phyloP scores from a whole-genome alignment of 192 early-diverging fungal species.

The Chytriomyces sp. region DNA sequence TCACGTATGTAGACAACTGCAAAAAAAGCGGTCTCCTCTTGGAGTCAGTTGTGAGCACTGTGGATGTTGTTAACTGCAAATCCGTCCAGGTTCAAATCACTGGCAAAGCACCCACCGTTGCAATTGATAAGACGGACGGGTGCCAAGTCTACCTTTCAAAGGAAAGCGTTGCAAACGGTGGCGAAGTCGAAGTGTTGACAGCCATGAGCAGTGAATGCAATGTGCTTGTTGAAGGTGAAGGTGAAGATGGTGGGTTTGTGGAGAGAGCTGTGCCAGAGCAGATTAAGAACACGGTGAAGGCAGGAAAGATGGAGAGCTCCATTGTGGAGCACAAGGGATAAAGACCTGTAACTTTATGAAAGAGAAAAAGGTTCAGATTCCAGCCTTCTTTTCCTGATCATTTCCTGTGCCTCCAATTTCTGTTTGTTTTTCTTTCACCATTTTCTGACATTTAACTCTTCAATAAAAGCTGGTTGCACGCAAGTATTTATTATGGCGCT shows the following conservation, averaged over 20 bases:
- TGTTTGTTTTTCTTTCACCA: neutral
- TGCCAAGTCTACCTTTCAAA: slow-evolving; percentile 87
- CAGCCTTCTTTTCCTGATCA: too few relatives aligned
- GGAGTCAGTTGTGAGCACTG: slow-evolving; percentile 80
- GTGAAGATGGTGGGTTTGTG: slow-evolving; percentile 70
- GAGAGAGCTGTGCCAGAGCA: slow-evolving; percentile 94
- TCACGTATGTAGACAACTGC: slow-evolving; percentile 70
- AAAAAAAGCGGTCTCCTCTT: slow-evolving; percentile 85
- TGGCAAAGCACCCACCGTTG: slow-evolving; percentile 80
- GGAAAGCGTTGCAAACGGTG: slow-evolving; percentile 60
- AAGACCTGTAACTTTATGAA: neutral
- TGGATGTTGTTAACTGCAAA: slow-evolving; percentile 91
- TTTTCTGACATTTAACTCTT: neutral
- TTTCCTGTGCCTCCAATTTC: neutral
- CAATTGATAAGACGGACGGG: slow-evolving; percentile 92
- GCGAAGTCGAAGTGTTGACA: slow-evolving; percentile 78
- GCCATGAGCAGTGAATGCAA: slow-evolving; percentile 95
- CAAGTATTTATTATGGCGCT: too few relatives aligned
- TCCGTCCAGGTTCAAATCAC: slow-evolving; percentile 87
- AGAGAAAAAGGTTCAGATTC: neutral
- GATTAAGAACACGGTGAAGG: slow-evolving; percentile 82
- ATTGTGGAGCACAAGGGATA: slow-evolving; percentile 86
- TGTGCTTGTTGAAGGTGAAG: slow-evolving; percentile 76
- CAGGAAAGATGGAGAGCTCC: slow-evolving; percentile 69
- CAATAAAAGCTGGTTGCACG: neutral